Evolutionary conservation across 2,329 filamentous ascomycete species (phyloP).

Genomic region (Fusarium albidum): DNA sequence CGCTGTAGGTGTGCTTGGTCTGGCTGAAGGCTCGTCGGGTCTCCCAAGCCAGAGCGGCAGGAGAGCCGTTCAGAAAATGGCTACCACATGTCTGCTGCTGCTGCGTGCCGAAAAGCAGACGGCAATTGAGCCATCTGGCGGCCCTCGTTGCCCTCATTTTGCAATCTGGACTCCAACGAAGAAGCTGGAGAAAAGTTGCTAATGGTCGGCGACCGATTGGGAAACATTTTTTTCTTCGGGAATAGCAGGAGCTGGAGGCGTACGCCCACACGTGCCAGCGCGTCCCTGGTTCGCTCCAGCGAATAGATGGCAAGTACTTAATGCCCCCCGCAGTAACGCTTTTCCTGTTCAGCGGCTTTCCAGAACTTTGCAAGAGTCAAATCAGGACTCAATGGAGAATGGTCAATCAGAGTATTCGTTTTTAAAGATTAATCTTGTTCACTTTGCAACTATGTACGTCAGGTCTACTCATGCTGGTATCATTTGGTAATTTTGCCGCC

Average conservation of each 20-base stretch:
- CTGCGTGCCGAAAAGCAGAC: constrained; percentile 44
- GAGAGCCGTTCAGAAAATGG: constrained; percentile 40
- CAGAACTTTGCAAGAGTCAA: constrained; percentile 4
- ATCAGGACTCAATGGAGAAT: not conserved
- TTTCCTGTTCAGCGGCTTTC: constrained; percentile 17
- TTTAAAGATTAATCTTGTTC: not conserved
- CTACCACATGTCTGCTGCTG: constrained; percentile 39
- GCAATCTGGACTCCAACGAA: constrained; percentile 35
- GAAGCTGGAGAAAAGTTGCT: constrained; percentile 39
- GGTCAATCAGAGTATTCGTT: not conserved
- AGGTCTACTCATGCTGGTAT: constrained; percentile 26
- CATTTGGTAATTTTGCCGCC: constrained; percentile 21
- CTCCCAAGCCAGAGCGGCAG: constrained; percentile 34
- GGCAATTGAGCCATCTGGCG: constrained; percentile 52
- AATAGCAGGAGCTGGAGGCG: constrained; percentile 36
- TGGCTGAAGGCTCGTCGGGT: constrained; percentile 46
- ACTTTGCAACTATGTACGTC: constrained; percentile 1
- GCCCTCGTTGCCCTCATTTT: constrained; percentile 51
- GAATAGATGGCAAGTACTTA: no score
- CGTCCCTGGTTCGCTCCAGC: constrained; percentile 25
- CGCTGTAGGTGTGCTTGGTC: constrained; percentile 42
- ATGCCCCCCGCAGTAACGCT: constrained; percentile 12
- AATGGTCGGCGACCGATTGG: constrained; percentile 36
- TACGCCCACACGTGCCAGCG: constrained; percentile 34
- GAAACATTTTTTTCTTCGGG: constrained; percentile 44